Evolutionary conservation across 139 green algal species (phyloP).

Genomic region (Spirogloea muscicola): DNA sequence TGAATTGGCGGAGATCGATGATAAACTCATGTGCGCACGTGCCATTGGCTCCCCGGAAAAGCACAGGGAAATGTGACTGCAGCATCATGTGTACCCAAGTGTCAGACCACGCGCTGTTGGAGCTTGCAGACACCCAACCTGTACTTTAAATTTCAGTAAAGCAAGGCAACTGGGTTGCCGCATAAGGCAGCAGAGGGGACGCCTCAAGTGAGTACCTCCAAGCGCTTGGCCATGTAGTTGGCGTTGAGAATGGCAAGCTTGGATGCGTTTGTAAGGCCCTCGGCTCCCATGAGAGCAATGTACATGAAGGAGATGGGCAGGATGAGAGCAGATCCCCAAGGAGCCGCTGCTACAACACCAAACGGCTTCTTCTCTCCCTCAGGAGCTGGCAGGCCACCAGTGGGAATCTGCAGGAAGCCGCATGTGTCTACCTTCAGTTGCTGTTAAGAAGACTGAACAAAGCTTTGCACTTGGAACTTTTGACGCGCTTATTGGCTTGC

Average conservation of each 20-base stretch:
- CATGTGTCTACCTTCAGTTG: too few species aligned
- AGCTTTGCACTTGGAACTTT: too few species aligned
- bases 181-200: not conserved
- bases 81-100: too few species aligned
- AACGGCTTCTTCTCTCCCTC: conserved; percentile 66
- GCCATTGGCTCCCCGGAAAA: conserved; percentile 69
- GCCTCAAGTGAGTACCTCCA: conserved; percentile 63
- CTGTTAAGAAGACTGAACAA: too few species aligned
- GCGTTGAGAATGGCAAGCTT: conserved; percentile 86
- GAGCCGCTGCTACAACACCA: conserved; percentile 87
- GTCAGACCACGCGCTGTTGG: too few species aligned
- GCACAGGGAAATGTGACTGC: conserved; percentile 50
- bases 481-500: too few species aligned
- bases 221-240: conserved; percentile 97
- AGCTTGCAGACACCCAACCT: too few species aligned
- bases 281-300: conserved; percentile 95
- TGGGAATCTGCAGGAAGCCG: conserved; percentile 61
- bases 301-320: conserved; percentile 98
- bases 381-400: conserved; percentile 63
- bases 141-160: too few species aligned
- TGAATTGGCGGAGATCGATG: conserved; percentile 80
- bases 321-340: conserved; percentile 73
- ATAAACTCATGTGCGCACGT: conserved; percentile 99
- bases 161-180: too few species aligned
- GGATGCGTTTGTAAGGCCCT: conserved; percentile 80